Percentiles rank a stretch among this genome's conserved stretches.
Evolutionary conservation across 2,329 filamentous ascomycete species (phyloP).

Genomic region (Hymenotorrendiella dingleyae): DNA sequence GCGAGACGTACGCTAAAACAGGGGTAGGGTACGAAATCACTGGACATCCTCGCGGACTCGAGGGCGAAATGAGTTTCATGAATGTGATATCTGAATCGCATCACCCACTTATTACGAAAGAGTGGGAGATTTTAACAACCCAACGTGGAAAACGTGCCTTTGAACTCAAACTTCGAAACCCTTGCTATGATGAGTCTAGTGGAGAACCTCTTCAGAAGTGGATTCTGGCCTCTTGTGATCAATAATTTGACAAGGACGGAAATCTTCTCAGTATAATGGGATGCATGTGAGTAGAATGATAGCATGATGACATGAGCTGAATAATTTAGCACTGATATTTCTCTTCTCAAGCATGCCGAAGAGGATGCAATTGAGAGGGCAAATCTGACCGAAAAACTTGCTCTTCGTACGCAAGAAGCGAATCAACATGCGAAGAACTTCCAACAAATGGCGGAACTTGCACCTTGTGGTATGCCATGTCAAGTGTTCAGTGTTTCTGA

Average conservation of each 20-base stretch:
- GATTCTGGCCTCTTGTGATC: conserved; percentile 21
- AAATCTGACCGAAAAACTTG: conserved; percentile 16
- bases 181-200: conserved; percentile 16
- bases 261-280: conserved; percentile 23
- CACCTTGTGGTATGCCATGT: conserved; percentile 17
- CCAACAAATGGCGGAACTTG: conserved; percentile 21
- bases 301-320: conserved; percentile 1
- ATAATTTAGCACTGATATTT: conserved; percentile 17
- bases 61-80: conserved; percentile 34
- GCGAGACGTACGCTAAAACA: too few relatives aligned
- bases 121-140: conserved; percentile 19
- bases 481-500: not conserved
- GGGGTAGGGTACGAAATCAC: conserved; percentile 51
- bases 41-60: conserved; percentile 34
- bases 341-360: conserved; percentile 18
- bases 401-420: conserved; percentile 18
- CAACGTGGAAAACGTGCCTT: conserved; percentile 14
- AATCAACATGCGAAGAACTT: conserved; percentile 19
- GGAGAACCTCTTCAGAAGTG: conserved; percentile 18
- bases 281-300: conserved; percentile 16
- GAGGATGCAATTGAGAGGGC: conserved; percentile 15
- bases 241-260: conserved; percentile 21
- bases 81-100: conserved; percentile 33
- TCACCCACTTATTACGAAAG: conserved; percentile 13
- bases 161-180: conserved; percentile 31